A percentile compares a stretch with the other conserved stretches of the same genome.
Evolutionary conservation across 2,329 filamentous ascomycete genomes (phyloP).

Genomic region (Epichloe festucae): DNA sequence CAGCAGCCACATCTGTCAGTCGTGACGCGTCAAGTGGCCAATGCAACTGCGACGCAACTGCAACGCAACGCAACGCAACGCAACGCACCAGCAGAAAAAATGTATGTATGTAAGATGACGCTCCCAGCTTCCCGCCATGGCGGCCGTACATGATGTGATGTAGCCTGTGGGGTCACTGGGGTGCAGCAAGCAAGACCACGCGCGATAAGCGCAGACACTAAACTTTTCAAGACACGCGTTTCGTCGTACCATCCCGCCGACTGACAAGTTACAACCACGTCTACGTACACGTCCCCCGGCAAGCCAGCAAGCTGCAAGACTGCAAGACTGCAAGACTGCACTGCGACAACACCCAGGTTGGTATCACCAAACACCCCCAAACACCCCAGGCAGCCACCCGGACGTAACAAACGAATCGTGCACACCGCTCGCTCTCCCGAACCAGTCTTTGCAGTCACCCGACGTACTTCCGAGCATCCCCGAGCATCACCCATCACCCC

Average conservation of each 20-base stretch:
- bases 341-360: background rate
- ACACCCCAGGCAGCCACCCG: background rate
- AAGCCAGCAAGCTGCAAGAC: background rate
- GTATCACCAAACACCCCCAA: constrained; percentile 1
- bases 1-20: too few relatives aligned
- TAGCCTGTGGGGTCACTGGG: background rate
- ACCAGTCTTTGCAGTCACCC: background rate
- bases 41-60: too few relatives aligned
- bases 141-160: background rate
- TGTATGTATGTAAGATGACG: background rate
- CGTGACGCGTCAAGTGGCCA: too few relatives aligned
- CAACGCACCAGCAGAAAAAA: too few relatives aligned
- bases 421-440: background rate
- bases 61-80: too few relatives aligned
- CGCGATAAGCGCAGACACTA: background rate
- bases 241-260: background rate
- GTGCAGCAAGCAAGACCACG: too few relatives aligned
- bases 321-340: background rate
- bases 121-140: background rate
- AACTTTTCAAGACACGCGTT: background rate
- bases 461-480: constrained; percentile 3
- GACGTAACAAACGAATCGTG: background rate
- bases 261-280: background rate
- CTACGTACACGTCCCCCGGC: background rate
- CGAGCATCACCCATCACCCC: constrained; percentile 4